Conservation (phyloP, 768 basidiomycete genomes). For the Trametes gibbosa region DNA sequence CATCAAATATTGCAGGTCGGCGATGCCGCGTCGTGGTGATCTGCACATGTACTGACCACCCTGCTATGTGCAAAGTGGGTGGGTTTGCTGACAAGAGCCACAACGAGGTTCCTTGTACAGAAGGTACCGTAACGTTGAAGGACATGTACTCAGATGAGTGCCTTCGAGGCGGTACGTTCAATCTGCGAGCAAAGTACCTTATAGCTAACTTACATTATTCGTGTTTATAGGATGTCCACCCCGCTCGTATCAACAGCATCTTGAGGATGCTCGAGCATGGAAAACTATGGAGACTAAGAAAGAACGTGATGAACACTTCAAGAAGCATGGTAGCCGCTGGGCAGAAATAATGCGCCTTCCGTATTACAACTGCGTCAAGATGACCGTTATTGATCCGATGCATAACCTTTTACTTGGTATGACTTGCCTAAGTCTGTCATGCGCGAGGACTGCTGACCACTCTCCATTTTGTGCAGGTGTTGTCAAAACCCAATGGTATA, state of each 20-base stretch:
- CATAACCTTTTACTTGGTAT: background rate
- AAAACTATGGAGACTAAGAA: background rate
- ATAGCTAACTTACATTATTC: no score
- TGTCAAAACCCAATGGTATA: background rate
- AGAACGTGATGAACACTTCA: background rate
- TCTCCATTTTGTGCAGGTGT: background rate
- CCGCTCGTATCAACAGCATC: background rate
- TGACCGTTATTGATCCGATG: constrained; percentile 1
- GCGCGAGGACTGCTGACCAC: background rate
- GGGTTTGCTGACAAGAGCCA: constrained; percentile 2
- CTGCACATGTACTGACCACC: constrained; percentile 1
- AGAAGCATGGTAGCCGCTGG: background rate
- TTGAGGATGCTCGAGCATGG: background rate
- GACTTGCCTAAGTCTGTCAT: background rate
- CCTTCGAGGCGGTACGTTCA: background rate
- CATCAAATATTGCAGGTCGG: background rate
- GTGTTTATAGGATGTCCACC: background rate
- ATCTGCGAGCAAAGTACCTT: background rate
- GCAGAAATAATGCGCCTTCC: background rate
- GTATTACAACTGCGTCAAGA: background rate
- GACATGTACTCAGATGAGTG: background rate
- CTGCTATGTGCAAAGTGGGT: constrained; percentile 1
- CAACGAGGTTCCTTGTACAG: background rate
- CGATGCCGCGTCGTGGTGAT: background rate
- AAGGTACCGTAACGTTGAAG: background rate